phyloP scores from a whole-genome alignment of 1,139 yeast genomes.

The Hyphopichia buzzinii region DNA sequence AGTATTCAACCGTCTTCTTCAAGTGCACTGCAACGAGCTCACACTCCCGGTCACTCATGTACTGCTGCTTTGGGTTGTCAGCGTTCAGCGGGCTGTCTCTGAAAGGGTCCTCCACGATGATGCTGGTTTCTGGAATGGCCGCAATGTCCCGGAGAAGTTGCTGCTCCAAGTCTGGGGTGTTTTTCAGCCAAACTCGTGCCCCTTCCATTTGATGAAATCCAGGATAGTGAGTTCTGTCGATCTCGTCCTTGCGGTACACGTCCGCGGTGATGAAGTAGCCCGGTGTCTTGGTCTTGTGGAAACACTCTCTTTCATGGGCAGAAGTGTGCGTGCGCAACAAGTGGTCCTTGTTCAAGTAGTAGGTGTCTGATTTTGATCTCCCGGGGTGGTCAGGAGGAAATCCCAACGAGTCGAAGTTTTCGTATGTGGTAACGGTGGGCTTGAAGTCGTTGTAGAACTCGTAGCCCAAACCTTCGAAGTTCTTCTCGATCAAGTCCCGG shows the following conservation, averaged over 20 bases:
- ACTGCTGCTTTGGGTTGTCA: constrained; percentile 75
- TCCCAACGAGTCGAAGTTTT: constrained; percentile 89
- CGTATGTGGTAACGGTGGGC: constrained; percentile 78
- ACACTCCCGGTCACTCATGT: constrained; percentile 69
- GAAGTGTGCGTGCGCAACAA: constrained; percentile 92
- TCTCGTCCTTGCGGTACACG: constrained; percentile 92
- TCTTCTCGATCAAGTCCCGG: constrained; percentile 66
- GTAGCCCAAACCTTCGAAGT: constrained; percentile 66
- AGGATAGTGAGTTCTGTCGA: constrained; percentile 94
- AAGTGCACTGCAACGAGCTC: constrained; percentile 72
- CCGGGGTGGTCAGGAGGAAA: constrained; percentile 95
- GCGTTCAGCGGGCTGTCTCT: constrained; percentile 45
- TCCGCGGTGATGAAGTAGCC: constrained; percentile 95
- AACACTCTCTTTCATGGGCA: constrained; percentile 92
- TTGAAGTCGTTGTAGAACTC: constrained; percentile 77
- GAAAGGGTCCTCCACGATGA: constrained; percentile 75
- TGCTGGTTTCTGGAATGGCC: constrained; percentile 64
- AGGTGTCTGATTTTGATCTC: constrained; percentile 87
- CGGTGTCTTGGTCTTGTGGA: constrained; percentile 61
- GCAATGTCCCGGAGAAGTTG: constrained; percentile 55
- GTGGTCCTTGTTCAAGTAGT: constrained; percentile 71
- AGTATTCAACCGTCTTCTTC: constrained; percentile 78
- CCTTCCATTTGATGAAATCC: constrained; percentile 99
- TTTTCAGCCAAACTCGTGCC: constrained; percentile 77
- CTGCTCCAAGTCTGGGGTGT: constrained; percentile 37